Evolutionary conservation across 139 green algal genomes (phyloP).

Genomic region (Gonium pectorale): DNA sequence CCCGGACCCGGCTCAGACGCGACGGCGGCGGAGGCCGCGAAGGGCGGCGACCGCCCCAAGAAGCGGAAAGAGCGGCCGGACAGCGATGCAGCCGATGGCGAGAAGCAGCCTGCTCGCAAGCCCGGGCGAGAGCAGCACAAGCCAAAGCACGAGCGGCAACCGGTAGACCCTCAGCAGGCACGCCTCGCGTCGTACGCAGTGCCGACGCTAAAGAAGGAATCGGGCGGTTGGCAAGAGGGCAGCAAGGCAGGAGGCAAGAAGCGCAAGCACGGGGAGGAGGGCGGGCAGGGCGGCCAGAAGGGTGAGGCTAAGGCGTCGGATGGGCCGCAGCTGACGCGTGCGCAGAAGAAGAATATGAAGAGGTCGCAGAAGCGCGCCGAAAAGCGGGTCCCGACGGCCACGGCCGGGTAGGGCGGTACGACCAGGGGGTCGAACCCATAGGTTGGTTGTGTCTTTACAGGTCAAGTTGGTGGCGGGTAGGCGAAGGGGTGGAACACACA

Average conservation of each 20-base stretch:
- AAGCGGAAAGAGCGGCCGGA: neutral
- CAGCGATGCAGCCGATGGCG: too few species aligned
- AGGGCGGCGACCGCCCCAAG: constrained; percentile 27
- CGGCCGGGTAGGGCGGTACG: too few species aligned
- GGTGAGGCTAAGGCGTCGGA: constrained; percentile 14
- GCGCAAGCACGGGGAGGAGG: constrained; percentile 26
- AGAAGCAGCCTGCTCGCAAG: too few species aligned
- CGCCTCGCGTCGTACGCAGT: constrained; percentile 69
- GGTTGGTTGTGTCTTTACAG: too few species aligned
- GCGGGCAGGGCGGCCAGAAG: neutral
- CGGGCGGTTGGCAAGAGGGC: neutral
- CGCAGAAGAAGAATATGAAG: constrained; percentile 83
- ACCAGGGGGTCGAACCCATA: too few species aligned
- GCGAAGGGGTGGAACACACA: too few species aligned
- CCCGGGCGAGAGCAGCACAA: neutral
- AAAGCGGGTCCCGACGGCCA: too few species aligned
- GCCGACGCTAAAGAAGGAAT: constrained; percentile 51
- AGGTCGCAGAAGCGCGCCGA: constrained; percentile 66
- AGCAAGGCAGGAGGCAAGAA: neutral
- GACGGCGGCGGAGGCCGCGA: neutral
- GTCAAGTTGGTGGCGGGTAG: too few species aligned
- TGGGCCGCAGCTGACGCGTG: constrained; percentile 66
- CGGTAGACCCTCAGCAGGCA: constrained; percentile 52
- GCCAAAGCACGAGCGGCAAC: neutral
- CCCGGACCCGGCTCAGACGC: neutral